A percentile compares a stretch with the other conserved stretches of the same genome.
phyloP scores from a whole-genome alignment of 1,284 basidiomycete species.

The Hypsizygus ulmarius region DNA sequence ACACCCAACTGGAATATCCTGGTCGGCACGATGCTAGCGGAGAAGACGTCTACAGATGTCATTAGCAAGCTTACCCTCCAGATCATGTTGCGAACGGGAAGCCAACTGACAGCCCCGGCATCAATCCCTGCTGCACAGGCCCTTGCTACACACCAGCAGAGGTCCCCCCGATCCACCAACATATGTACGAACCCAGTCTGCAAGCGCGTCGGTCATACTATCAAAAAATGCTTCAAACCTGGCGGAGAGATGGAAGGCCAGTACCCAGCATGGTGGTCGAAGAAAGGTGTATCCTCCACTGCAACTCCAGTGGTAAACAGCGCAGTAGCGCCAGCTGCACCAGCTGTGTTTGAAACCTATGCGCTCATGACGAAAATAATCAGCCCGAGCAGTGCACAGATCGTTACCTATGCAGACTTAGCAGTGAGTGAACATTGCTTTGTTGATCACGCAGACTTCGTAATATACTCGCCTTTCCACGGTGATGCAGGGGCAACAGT shows the following conservation, averaged over 20 bases:
- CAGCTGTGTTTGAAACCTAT: too few species aligned
- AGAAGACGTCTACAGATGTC: background rate
- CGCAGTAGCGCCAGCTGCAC: background rate
- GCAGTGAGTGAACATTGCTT: conserved; percentile 11
- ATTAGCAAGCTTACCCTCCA: background rate
- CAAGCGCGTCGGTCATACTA: conserved; percentile 5
- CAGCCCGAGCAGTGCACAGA: too few species aligned
- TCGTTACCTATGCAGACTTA: conserved; percentile 8
- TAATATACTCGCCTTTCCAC: too few species aligned
- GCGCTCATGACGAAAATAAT: too few species aligned
- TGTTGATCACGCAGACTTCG: conserved; percentile 4
- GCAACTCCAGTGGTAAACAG: background rate
- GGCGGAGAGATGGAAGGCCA: conserved; percentile 20
- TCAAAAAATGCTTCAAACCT: conserved; percentile 14
- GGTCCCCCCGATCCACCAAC: too few species aligned
- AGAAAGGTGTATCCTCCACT: background rate
- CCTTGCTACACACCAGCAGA: background rate
- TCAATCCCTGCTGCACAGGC: background rate
- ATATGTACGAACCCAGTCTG: conserved; percentile 1
- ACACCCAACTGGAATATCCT: background rate
- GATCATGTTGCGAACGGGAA: background rate
- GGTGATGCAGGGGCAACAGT: too few species aligned
- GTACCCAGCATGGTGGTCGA: conserved; percentile 17
- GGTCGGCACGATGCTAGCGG: background rate
- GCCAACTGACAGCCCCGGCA: background rate